Conservation (phyloP, 2,329 filamentous ascomycete species). For the Fusarium gaditjirri region DNA sequence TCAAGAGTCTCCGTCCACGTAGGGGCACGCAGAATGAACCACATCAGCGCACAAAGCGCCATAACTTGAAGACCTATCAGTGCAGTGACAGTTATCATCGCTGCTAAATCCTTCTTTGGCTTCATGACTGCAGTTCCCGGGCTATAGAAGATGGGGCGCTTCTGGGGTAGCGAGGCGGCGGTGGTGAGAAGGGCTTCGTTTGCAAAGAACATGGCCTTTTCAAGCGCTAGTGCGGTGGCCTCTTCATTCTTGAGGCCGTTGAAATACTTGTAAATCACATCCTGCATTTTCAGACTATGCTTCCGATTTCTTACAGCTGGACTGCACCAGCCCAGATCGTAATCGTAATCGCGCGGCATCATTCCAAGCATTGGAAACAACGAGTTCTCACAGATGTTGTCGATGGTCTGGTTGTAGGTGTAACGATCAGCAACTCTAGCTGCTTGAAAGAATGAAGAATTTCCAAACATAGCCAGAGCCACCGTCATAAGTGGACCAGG, state of each 20-base stretch:
- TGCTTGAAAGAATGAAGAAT: slow-evolving; percentile 5
- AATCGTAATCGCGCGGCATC: rapidly evolving
- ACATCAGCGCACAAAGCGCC: not conserved
- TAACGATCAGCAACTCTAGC: not conserved
- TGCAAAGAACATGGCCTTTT: slow-evolving; percentile 27
- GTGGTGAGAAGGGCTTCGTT: slow-evolving; percentile 23
- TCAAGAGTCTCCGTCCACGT: slow-evolving; percentile 24
- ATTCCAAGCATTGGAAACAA: not conserved
- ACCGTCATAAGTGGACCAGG: slow-evolving; percentile 20
- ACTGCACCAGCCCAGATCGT: not conserved
- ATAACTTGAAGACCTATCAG: slow-evolving; percentile 12
- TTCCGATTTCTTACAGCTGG: too few species aligned
- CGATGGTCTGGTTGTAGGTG: not conserved
- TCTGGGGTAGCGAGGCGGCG: not conserved
- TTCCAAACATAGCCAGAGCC: slow-evolving; percentile 18
- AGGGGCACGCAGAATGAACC: slow-evolving; percentile 3
- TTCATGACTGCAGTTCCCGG: not conserved
- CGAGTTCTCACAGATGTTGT: not conserved
- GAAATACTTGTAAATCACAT: not conserved
- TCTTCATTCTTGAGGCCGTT: not conserved
- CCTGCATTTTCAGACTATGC: not conserved
- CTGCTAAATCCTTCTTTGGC: not conserved
- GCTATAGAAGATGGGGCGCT: not conserved
- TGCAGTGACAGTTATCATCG: not conserved
- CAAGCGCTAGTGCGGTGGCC: not conserved